Evolutionary conservation across 139 green algal genomes (phyloP).

Genomic region (Auxenochlorella pyrenoidosa): DNA sequence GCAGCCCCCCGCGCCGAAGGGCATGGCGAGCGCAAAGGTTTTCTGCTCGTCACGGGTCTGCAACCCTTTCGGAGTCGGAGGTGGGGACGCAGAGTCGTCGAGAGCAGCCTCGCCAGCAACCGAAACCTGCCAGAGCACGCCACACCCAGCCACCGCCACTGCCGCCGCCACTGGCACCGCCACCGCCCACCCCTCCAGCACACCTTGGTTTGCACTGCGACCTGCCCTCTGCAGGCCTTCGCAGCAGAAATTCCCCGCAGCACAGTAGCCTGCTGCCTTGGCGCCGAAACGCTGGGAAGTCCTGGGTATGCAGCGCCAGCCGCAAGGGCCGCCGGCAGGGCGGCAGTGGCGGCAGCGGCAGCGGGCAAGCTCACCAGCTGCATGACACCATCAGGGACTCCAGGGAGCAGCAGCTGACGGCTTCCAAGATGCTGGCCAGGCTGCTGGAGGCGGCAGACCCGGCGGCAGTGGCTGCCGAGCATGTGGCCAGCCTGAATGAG

Average conservation of each 20-base stretch:
- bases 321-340: neutral
- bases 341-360: neutral
- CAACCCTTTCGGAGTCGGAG: too few relatives aligned
- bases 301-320: neutral
- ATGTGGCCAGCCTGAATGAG: slow-evolving; percentile 53
- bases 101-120: too few relatives aligned
- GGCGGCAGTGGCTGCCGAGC: slow-evolving; percentile 8
- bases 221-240: neutral
- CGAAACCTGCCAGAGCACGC: too few relatives aligned
- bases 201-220: neutral
- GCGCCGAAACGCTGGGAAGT: neutral
- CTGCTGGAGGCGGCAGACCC: slow-evolving; percentile 39
- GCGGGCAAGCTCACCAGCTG: neutral
- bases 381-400: slow-evolving; percentile 4
- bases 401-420: slow-evolving; percentile 26
- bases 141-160: neutral
- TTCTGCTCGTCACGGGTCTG: too few relatives aligned
- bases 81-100: too few relatives aligned
- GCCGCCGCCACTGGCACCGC: neutral
- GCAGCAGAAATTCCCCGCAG: neutral
- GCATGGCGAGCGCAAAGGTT: too few relatives aligned
- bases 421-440: slow-evolving; percentile 44
- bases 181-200: neutral
- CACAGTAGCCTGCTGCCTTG: neutral
- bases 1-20: too few relatives aligned